Conservation (phyloP, 1,284 basidiomycete genomes). For the Apiotrichum gamsii region DNA sequence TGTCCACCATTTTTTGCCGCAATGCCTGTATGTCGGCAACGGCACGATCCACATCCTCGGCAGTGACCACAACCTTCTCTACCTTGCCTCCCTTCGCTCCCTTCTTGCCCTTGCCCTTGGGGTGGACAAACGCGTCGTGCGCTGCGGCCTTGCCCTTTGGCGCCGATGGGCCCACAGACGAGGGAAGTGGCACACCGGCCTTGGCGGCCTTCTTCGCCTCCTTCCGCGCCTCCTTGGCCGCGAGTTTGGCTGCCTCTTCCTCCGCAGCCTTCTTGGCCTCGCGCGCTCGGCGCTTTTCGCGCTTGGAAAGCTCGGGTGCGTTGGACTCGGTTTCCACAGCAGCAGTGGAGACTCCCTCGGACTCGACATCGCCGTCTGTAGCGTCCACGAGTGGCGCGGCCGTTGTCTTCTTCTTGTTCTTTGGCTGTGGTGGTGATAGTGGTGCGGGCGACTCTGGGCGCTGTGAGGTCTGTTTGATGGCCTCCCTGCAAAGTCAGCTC, state of each 20-base stretch:
- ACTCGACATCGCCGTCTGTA: no score
- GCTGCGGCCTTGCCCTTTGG: conserved; percentile 6
- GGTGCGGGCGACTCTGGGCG: no score
- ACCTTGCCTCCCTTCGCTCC: conserved; percentile 5
- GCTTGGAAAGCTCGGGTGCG: conserved; percentile 58
- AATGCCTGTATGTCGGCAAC: conserved; percentile 24
- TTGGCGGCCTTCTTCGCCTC: conserved; percentile 23
- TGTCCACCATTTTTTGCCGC: conserved; percentile 34
- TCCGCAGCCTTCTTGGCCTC: conserved; percentile 68
- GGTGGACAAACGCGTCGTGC: conserved; percentile 12
- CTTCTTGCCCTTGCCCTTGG: conserved; percentile 16
- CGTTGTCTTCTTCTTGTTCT: conserved; percentile 4
- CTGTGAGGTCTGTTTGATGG: conserved; percentile 12
- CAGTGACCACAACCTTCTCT: conserved; percentile 10
- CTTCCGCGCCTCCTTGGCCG: conserved; percentile 29
- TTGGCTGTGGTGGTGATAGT: conserved; percentile 2
- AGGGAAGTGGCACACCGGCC: conserved; percentile 1
- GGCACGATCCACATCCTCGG: conserved; percentile 16
- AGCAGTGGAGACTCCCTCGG: no score
- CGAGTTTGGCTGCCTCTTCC: conserved; percentile 33
- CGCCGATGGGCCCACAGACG: no score
- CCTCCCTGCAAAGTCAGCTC: conserved; percentile 1
- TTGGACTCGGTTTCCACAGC: conserved; percentile 2
- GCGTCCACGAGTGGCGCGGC: background rate
- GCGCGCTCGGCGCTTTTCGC: conserved; percentile 68